Percentiles rank a stretch among this genome's conserved stretches.
Conservation (phyloP, 331 rosid genomes). For the Rosa hybrid region DNA sequence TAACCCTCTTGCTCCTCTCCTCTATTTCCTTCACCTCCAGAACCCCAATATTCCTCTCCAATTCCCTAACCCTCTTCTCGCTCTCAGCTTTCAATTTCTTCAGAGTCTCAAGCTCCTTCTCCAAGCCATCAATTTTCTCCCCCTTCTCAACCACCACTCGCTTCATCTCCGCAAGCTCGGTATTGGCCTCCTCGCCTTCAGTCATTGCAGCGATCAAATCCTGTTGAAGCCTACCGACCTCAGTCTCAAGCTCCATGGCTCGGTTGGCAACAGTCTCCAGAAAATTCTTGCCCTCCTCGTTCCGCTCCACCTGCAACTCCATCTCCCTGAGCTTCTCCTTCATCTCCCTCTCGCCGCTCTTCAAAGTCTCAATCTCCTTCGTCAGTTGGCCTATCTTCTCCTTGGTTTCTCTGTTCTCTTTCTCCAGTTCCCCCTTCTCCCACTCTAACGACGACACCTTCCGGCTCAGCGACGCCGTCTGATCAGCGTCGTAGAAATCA, state of each 20-base stretch:
- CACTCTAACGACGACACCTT: slow-evolving; percentile 57
- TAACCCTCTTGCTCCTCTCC: slow-evolving; percentile 75
- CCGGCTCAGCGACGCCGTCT: slow-evolving; percentile 41
- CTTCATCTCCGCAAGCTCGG: slow-evolving; percentile 50
- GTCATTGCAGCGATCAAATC: slow-evolving; percentile 48
- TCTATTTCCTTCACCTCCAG: slow-evolving; percentile 81
- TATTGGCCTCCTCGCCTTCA: slow-evolving; percentile 49
- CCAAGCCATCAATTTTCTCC: slow-evolving; percentile 46
- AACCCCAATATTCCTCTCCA: slow-evolving; percentile 77
- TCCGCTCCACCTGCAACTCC: slow-evolving; percentile 47
- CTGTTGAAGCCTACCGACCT: slow-evolving; percentile 74
- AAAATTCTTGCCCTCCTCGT: slow-evolving; percentile 43
- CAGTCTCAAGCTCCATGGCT: slow-evolving; percentile 77
- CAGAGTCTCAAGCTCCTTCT: slow-evolving; percentile 53
- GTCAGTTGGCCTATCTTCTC: slow-evolving; percentile 49
- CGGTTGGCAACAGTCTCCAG: slow-evolving; percentile 52
- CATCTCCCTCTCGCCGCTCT: slow-evolving; percentile 37
- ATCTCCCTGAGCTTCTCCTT: slow-evolving; percentile 50
- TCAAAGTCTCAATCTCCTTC: slow-evolving; percentile 50
- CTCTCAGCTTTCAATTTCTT: slow-evolving; percentile 51
- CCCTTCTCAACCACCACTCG: slow-evolving; percentile 47
- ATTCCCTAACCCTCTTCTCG: slow-evolving; percentile 64
- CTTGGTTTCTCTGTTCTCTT: slow-evolving; percentile 43
- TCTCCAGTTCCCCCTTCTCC: slow-evolving; percentile 48
- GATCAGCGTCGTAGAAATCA: slow-evolving; percentile 43